Percentiles rank a stretch among this genome's conserved stretches.
Evolutionary conservation across 2,329 filamentous ascomycete genomes (phyloP).

Genomic region (Parastagonospora nodorum): DNA sequence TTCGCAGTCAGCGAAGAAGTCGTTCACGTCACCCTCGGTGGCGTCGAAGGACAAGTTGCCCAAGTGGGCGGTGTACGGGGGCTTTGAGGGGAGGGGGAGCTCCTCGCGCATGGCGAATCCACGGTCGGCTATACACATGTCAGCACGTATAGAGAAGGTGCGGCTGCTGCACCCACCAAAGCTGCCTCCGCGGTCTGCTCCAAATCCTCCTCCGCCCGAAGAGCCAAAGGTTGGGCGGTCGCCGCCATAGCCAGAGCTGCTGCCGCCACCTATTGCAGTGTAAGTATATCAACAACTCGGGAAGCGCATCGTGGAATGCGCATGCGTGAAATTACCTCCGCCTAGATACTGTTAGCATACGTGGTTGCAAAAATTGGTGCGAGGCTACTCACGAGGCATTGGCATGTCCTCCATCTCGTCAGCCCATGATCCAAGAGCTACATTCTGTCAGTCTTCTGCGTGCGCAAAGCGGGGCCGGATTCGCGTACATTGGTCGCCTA

Average conservation of each 20-base stretch:
- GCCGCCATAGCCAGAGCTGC: constrained; percentile 52
- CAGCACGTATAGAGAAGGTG: constrained; percentile 16
- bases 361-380: constrained; percentile 16
- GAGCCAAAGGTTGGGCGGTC: constrained; percentile 56
- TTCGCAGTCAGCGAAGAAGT: constrained; percentile 84
- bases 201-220: constrained; percentile 39
- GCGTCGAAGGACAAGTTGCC: constrained; percentile 97
- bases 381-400: constrained; percentile 67
- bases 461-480: constrained; percentile 24
- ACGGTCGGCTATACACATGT: constrained; percentile 29
- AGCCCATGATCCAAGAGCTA: constrained; percentile 89
- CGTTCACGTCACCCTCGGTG: constrained; percentile 77
- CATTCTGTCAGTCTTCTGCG: constrained; percentile 32
- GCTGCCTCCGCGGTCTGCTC: constrained; percentile 43
- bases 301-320: constrained; percentile 3
- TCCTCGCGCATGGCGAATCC: constrained; percentile 65
- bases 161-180: constrained; percentile 40
- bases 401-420: constrained; percentile 94
- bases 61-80: constrained; percentile 93
- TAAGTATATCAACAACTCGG: constrained; percentile 20
- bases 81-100: constrained; percentile 85
- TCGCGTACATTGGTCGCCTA: constrained; percentile 83
- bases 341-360: constrained; percentile 33
- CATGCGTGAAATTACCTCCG: constrained; percentile 32
- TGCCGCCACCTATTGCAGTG: constrained; percentile 41